Evolutionary conservation across 306 rosid species (phyloP), one percentile per base, ranked within the genome.

Genomic region (Fagus crenata): DNA sequence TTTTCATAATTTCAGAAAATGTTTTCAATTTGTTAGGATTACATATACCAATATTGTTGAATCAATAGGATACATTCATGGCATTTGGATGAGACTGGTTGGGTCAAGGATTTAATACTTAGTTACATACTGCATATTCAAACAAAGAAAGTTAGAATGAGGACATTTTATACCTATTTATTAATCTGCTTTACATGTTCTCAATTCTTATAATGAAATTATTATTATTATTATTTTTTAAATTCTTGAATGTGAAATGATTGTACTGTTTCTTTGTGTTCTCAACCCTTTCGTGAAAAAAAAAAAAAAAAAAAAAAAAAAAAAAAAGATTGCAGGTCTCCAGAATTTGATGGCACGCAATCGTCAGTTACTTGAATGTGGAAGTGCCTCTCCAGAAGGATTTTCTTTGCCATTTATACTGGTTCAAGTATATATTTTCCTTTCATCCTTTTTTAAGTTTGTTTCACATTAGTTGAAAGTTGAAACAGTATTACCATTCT

Each of bases 331-430:
- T 73, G 81, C 54, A 67, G 84, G 73, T 65, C 67, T 79, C 67
- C 54, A 79, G 59, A 55, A 22, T 64, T 76, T 83, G 84, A 55
- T 79, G 72, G 15, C 35, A n/a, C 81, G 76, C 51, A 84, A 84
- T 59, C 69, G 80, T 77, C 78, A 72, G 75, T 72, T 80, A 72
- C 72, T 71, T 61, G 13, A 77, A 43, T 49, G 72, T 76, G 79
- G 81, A 58, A 74, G 68, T 9, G 46, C 79, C 36, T 22, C 46
- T 53, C 67, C 55, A 12, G 77, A 49, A 51, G 84, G 84, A 64
- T 75, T 84, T 76, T 71, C 81, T 39, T 69, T 84, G 78, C 87
- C 87, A 1, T 84, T 80, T 68, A 58, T 84, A 31, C 84, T 84
- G 68, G 84, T 74, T 65, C 84, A 84, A 67, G 87, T 84, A 80